Percentiles rank a stretch among this genome's conserved stretches.
These are phyloP conservation scores for Aspergillus japonicus DNA, from an alignment of 2,329 filamentous ascomycete species.

Conservation along the genomic window DNA sequence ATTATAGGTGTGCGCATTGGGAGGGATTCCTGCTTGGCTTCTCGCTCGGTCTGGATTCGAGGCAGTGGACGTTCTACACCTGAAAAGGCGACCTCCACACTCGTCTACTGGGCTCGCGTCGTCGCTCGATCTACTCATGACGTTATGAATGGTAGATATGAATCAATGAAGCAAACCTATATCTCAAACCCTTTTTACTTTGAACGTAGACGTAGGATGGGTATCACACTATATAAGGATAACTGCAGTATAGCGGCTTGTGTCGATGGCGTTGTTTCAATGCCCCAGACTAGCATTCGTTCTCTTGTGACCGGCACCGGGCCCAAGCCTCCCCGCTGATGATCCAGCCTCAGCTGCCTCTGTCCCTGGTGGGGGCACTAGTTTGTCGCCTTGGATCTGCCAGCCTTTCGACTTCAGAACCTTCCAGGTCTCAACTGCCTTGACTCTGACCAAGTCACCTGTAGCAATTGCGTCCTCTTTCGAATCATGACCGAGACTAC, in stretches of 20 bases:
- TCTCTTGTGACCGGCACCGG: conserved; percentile 29
- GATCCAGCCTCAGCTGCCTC: conserved; percentile 7
- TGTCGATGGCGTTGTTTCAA: neutral
- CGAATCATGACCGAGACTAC: conserved; percentile 74
- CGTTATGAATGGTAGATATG: conserved; percentile 33
- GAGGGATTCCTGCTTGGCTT: conserved; percentile 2
- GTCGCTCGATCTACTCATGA: conserved; percentile 28
- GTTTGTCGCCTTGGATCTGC: conserved; percentile 53
- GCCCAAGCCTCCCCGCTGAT: conserved; percentile 17
- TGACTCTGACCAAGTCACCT: conserved; percentile 76
- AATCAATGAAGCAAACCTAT: conserved; percentile 27
- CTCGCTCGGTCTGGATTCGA: neutral
- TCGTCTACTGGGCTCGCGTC: conserved; percentile 4
- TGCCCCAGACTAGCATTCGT: conserved; percentile 9
- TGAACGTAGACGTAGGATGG: neutral
- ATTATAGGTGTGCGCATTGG: conserved; percentile 16
- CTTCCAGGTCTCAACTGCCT: conserved; percentile 69
- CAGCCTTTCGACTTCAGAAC: conserved; percentile 67
- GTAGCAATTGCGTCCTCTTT: conserved; percentile 88
- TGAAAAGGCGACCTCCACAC: conserved; percentile 13
- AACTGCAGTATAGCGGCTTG: conserved; percentile 19
- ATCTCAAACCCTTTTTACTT: conserved; percentile 9
- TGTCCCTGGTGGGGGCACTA: conserved; percentile 33
- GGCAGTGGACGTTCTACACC: conserved; percentile 1
- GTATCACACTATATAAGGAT: conserved; percentile 20